These are phyloP conservation scores for Macrophomina phaseolina DNA, from an alignment of 2,329 filamentous ascomycete species.

Conservation along the genomic window DNA sequence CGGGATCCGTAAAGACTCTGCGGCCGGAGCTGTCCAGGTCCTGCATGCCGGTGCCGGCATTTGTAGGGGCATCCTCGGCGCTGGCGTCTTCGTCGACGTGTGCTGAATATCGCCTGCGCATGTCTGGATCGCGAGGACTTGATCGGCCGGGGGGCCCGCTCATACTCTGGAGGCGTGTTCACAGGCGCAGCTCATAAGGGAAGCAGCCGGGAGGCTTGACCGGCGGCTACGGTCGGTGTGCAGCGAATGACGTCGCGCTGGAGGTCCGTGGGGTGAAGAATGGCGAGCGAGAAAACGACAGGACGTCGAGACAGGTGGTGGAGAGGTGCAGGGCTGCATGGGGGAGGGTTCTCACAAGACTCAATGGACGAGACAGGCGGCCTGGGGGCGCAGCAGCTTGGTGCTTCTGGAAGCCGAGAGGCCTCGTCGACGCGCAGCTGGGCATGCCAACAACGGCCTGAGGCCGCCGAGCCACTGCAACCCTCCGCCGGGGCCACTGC, in stretches of 20 bases:
- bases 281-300: background rate
- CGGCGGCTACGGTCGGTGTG: conserved; percentile 1
- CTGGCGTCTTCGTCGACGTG: conserved; percentile 36
- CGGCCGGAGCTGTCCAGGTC: conserved; percentile 30
- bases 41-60: conserved; percentile 31
- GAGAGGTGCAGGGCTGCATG: conserved; percentile 2
- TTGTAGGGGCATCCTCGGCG: conserved; percentile 12
- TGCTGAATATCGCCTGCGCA: conserved; percentile 39
- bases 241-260: conserved; percentile 18
- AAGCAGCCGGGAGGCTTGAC: conserved; percentile 1
- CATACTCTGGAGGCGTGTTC: conserved; percentile 34
- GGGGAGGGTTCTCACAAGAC: background rate
- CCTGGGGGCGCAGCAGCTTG: conserved; percentile 17
- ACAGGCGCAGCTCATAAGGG: conserved; percentile 14
- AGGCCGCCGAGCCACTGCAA: background rate
- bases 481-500: background rate
- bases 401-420: conserved; percentile 19
- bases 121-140: conserved; percentile 31
- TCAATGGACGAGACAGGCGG: conserved; percentile 9
- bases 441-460: background rate
- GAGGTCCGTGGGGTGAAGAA: conserved; percentile 7
- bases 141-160: conserved; percentile 35
- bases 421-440: conserved; percentile 18
- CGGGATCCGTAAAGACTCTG: conserved; percentile 29
- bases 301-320: conserved; percentile 1